These are phyloP conservation scores for Sordaria brevicollis DNA, from an alignment of 495 filamentous ascomycete genomes.

Conservation along the genomic window DNA sequence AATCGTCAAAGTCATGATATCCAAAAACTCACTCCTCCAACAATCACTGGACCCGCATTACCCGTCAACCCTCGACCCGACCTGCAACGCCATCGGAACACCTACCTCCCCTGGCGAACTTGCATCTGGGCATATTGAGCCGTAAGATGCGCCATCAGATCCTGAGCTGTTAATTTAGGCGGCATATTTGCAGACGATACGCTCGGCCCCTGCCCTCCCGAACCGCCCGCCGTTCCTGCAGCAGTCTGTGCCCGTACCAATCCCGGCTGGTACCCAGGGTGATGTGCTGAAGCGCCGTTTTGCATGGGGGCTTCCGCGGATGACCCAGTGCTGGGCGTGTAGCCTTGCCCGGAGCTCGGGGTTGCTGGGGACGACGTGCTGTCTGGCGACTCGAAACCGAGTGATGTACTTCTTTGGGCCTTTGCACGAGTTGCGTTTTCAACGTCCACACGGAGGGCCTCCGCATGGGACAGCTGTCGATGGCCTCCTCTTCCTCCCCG, in stretches of 20 bases:
- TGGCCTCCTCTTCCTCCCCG: not conserved
- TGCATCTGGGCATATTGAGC: not conserved
- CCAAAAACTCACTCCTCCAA: not conserved
- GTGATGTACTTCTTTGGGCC: not conserved
- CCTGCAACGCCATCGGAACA: not conserved
- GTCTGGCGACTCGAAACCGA: not conserved
- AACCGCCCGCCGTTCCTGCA: not conserved
- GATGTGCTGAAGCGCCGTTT: not conserved
- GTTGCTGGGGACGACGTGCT: not conserved
- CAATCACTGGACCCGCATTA: not conserved
- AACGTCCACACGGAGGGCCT: not conserved
- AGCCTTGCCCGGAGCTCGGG: not conserved
- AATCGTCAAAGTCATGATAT: not conserved
- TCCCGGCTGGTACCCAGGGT: not conserved
- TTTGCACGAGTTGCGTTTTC: not conserved
- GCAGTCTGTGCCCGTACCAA: not conserved
- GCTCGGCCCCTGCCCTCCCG: not conserved
- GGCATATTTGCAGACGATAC: not conserved
- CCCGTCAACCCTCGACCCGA: not conserved
- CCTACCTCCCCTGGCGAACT: not conserved
- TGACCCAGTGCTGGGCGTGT: not conserved
- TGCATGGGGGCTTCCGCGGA: not conserved
- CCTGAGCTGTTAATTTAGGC: not conserved
- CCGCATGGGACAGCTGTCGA: too few relatives aligned
- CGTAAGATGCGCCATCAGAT: not conserved